These are phyloP conservation scores for Gracilaria domingensis DNA, from an alignment of 23 red algal genomes.

Conservation along the genomic window DNA sequence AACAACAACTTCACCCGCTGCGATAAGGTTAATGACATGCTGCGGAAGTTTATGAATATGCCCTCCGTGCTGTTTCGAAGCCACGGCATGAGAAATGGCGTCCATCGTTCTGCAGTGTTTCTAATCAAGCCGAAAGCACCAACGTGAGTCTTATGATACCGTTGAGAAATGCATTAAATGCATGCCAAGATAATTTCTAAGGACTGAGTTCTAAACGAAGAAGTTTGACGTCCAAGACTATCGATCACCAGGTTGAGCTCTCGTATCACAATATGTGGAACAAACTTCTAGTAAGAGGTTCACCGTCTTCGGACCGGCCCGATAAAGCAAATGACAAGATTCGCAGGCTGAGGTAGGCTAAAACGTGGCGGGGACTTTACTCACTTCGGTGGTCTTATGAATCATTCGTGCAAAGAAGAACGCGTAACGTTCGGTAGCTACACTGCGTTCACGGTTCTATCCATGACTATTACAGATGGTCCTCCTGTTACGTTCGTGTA, in stretches of 20 bases:
- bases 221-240: background rate
- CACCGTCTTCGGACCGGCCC: background rate
- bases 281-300: too few species aligned
- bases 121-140: background rate
- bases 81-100: background rate
- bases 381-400: too few species aligned
- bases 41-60: conserved; percentile 71
- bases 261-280: too few species aligned
- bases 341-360: background rate
- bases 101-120: background rate
- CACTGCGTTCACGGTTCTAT: too few species aligned
- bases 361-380: too few species aligned
- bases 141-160: background rate
- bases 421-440: too few species aligned
- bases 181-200: background rate
- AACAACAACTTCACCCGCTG: conserved; percentile 94
- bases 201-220: background rate
- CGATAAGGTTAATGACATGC: conserved; percentile 83
- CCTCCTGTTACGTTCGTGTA: too few species aligned
- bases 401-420: too few species aligned
- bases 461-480: too few species aligned
- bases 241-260: background rate
- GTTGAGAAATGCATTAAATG: background rate
- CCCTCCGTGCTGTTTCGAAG: background rate
- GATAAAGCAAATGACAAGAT: background rate